Percentiles rank a stretch among this genome's conserved stretches.
Conservation (phyloP, 2,329 filamentous ascomycete genomes). For the Fusarium austroafricanum region DNA sequence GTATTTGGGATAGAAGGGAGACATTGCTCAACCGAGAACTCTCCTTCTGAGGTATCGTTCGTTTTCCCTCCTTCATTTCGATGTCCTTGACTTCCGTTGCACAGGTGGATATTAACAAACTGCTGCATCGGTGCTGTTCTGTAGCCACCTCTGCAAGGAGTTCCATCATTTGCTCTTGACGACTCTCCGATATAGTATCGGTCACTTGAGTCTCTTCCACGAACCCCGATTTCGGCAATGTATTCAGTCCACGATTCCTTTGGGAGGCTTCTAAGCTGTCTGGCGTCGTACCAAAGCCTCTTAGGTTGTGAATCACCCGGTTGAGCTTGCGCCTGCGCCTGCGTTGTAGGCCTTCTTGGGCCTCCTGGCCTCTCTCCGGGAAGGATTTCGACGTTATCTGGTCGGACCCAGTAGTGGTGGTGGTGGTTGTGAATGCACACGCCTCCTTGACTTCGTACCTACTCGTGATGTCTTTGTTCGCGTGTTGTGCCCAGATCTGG, state of each 20-base stretch:
- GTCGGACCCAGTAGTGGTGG: conserved; percentile 69
- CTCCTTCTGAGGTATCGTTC: neutral
- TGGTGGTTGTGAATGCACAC: conserved; percentile 69
- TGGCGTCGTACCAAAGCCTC: conserved; percentile 26
- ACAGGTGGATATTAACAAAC: conserved; percentile 46
- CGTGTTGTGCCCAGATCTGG: conserved; percentile 38
- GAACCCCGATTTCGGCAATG: conserved; percentile 41
- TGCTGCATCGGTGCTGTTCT: conserved; percentile 33
- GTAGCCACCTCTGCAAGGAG: neutral
- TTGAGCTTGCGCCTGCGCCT: conserved; percentile 23
- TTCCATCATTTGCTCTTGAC: conserved; percentile 4
- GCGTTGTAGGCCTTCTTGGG: conserved; percentile 3
- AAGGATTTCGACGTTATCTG: conserved; percentile 42
- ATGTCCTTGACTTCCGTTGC: conserved; percentile 3
- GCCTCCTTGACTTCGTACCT: conserved; percentile 39
- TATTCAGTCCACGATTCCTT: conserved; percentile 41
- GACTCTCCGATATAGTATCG: conserved; percentile 48
- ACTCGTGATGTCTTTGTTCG: conserved; percentile 38
- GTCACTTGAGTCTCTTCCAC: conserved; percentile 38
- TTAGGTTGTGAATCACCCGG: conserved; percentile 41
- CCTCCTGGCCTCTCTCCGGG: conserved; percentile 3
- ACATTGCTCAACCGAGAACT: neutral
- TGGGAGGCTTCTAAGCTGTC: conserved; percentile 35
- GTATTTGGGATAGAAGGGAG: conserved; percentile 1
- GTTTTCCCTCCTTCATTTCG: neutral